A percentile compares a stretch with the other conserved stretches of the same genome.
These are phyloP conservation scores for Aspergillus intermedius DNA, from an alignment of 2,329 filamentous ascomycete species.

Conservation along the genomic window DNA sequence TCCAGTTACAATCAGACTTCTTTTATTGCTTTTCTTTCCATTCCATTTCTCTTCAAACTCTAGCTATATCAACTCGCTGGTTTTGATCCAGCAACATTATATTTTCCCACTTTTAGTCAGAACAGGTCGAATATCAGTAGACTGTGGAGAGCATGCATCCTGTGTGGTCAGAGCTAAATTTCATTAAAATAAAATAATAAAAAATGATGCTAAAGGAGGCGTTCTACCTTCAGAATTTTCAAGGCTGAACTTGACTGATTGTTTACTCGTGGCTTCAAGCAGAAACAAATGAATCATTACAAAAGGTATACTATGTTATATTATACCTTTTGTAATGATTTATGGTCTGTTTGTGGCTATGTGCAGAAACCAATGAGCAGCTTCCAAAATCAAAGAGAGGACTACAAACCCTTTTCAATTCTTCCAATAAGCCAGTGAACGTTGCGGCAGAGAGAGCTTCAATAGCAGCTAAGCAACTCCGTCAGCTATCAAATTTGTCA, in stretches of 20 bases:
- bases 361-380: too few species aligned
- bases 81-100: neutral
- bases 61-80: neutral
- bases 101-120: neutral
- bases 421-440: too few species aligned
- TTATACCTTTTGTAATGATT: too few species aligned
- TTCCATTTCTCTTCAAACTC: neutral
- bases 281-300: neutral
- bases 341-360: too few species aligned
- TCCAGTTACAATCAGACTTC: neutral
- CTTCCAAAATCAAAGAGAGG: too few species aligned
- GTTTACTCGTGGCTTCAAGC: neutral
- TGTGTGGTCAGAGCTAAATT: neutral
- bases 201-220: neutral
- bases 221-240: neutral
- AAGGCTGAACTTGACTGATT: neutral
- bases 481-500: too few species aligned
- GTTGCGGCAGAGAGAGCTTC: too few species aligned
- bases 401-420: too few species aligned
- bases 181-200: neutral
- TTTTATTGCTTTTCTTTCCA: neutral
- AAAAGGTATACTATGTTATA: neutral
- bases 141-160: neutral
- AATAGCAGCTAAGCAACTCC: too few species aligned
- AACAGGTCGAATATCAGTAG: neutral